Evolutionary conservation across 2,329 filamentous ascomycete species (phyloP).

Genomic region (Fusarium subglutinans): DNA sequence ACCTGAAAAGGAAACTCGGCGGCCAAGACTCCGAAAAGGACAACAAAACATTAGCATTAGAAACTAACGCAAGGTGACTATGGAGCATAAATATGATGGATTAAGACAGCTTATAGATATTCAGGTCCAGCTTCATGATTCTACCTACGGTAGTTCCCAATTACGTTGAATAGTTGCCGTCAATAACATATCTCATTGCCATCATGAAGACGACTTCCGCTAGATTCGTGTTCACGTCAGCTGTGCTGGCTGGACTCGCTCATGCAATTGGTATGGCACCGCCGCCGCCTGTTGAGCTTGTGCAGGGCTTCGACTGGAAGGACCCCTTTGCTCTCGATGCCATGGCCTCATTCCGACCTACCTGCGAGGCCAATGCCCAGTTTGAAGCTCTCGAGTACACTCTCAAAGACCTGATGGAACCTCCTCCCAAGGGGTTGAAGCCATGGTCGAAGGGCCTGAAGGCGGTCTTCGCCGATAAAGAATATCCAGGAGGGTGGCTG

Average conservation of each 20-base stretch:
- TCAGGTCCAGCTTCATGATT: neutral
- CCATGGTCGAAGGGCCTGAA: constrained; percentile 54
- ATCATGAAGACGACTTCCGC: constrained; percentile 39
- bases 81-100: constrained; percentile 26
- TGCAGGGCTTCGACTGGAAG: constrained; percentile 53
- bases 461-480: constrained; percentile 50
- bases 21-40: constrained; percentile 42
- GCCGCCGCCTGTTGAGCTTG: constrained; percentile 46
- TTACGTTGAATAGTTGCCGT: neutral
- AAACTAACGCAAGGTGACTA: neutral
- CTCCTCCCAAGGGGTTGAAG: constrained; percentile 51
- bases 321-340: constrained; percentile 50
- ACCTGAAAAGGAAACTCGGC: constrained; percentile 41
- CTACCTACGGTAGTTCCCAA: neutral
- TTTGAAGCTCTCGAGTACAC: constrained; percentile 55
- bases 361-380: constrained; percentile 48
- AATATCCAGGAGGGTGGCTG: constrained; percentile 63
- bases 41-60: constrained; percentile 32
- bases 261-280: constrained; percentile 43
- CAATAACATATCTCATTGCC: neutral
- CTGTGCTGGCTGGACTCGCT: constrained; percentile 22
- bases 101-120: neutral
- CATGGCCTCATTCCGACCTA: constrained; percentile 45
- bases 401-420: constrained; percentile 54
- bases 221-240: neutral